Conservation (phyloP, 2,329 filamentous ascomycete genomes). For the Reticulascus tulasneorum region DNA sequence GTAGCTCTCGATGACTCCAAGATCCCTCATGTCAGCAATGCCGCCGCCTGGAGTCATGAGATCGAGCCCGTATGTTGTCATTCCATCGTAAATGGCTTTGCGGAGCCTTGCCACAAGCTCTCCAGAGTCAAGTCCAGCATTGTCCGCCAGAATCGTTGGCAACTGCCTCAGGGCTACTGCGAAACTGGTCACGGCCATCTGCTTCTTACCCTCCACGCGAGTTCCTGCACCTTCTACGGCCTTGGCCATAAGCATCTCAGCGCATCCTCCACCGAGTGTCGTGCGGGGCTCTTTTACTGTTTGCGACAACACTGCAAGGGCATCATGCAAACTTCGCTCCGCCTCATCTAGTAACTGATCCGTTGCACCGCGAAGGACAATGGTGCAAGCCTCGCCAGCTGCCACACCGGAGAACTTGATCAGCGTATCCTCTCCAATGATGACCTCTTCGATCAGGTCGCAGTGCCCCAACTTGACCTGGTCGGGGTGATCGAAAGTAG, state of each 20-base stretch:
- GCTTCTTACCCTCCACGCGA: slow-evolving; percentile 94
- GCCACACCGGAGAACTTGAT: slow-evolving; percentile 97
- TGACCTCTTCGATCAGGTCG: slow-evolving; percentile 94
- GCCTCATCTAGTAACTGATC: slow-evolving; percentile 97
- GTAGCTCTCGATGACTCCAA: slow-evolving; percentile 96
- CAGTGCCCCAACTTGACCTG: slow-evolving; percentile 95
- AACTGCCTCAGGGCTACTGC: slow-evolving; percentile 85
- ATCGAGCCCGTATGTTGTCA: slow-evolving; percentile 89
- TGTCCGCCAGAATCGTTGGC: slow-evolving; percentile 95
- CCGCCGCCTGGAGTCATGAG: slow-evolving; percentile 85
- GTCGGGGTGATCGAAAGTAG: slow-evolving; percentile 96
- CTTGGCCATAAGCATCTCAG: slow-evolving; percentile 99
- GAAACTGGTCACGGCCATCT: slow-evolving; percentile 87
- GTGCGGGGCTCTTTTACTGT: slow-evolving; percentile 92
- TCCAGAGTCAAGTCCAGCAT: slow-evolving; percentile 91
- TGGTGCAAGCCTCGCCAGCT: slow-evolving; percentile 90
- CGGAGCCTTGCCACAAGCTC: slow-evolving; percentile 88
- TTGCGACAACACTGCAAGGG: slow-evolving; percentile 91
- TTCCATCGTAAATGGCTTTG: slow-evolving; percentile 90
- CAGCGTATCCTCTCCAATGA: slow-evolving; percentile 95
- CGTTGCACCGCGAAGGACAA: slow-evolving; percentile 92
- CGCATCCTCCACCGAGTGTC: slow-evolving; percentile 90
- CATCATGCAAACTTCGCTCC: slow-evolving; percentile 93
- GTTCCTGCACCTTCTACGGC: slow-evolving; percentile 91
- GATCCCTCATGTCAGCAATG: slow-evolving; percentile 90